A percentile compares a stretch with the other conserved stretches of the same genome.
phyloP scores from a whole-genome alignment of 2,329 filamentous ascomycete species.

The Aureobasidium vineae region DNA sequence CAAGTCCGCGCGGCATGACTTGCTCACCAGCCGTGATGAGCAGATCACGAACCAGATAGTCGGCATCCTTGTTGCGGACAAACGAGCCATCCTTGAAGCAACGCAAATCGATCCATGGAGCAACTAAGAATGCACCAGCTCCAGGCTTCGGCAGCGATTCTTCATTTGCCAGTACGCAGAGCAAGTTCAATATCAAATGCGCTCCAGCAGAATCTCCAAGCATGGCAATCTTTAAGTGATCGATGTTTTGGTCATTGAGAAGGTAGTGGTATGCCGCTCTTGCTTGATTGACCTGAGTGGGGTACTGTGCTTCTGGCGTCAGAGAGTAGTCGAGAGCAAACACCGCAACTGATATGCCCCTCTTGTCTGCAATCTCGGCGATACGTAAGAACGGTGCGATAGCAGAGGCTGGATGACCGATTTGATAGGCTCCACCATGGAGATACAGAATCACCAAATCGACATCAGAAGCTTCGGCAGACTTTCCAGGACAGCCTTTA shows the following conservation, averaged over 20 bases:
- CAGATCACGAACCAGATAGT: background rate
- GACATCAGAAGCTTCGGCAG: background rate
- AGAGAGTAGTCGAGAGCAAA: conserved; percentile 26
- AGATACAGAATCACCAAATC: conserved; percentile 26
- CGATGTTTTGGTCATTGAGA: background rate
- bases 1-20: background rate
- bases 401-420: conserved; percentile 6
- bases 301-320: conserved; percentile 24
- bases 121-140: conserved; percentile 5
- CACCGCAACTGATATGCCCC: conserved; percentile 9
- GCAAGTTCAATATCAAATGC: background rate
- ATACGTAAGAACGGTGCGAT: conserved; percentile 16
- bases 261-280: conserved; percentile 24
- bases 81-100: conserved; percentile 19
- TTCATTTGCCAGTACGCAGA: background rate
- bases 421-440: conserved; percentile 26
- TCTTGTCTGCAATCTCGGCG: conserved; percentile 7
- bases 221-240: conserved; percentile 2
- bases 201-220: background rate
- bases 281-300: conserved; percentile 18
- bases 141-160: background rate
- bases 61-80: conserved; percentile 8
- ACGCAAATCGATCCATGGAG: conserved; percentile 25
- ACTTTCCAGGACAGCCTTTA: conserved; percentile 6
- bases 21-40: background rate